Evolutionary conservation across 208 protist species (phyloP).

Genomic region (Entamoeba moshkovskii): DNA sequence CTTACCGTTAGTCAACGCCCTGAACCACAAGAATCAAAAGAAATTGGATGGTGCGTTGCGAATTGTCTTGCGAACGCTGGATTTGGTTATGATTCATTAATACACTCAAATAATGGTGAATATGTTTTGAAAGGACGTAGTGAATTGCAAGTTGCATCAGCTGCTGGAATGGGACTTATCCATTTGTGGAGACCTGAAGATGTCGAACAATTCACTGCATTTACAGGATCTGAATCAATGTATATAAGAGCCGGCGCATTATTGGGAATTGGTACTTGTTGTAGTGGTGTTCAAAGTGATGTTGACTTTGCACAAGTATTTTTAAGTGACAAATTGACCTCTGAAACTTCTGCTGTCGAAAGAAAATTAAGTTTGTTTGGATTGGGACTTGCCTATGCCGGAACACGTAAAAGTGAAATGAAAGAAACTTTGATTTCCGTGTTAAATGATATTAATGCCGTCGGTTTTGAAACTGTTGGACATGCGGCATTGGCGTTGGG

Average conservation of each 20-base stretch:
- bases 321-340: constrained; percentile 55
- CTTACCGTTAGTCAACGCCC: constrained; percentile 39
- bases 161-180: constrained; percentile 23
- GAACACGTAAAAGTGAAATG: constrained; percentile 69
- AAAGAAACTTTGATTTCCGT: constrained; percentile 74
- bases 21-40: constrained; percentile 43
- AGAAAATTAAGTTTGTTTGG: neutral
- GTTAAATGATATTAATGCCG: constrained; percentile 61
- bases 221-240: neutral
- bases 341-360: neutral
- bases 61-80: constrained; percentile 72
- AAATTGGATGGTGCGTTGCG: constrained; percentile 87
- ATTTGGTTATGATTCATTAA: constrained; percentile 85
- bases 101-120: constrained; percentile 54
- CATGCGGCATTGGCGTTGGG: constrained; percentile 80
- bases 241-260: constrained; percentile 85
- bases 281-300: constrained; percentile 47
- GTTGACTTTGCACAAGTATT: constrained; percentile 77
- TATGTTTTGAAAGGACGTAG: constrained; percentile 67
- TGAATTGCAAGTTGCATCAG: constrained; percentile 27
- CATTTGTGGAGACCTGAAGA: neutral
- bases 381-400: constrained; percentile 87
- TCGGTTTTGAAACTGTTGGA: constrained; percentile 56
- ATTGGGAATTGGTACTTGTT: constrained; percentile 64
- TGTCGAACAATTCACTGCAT: neutral